Conservation (phyloP, 169 alveolate genomes). For the Toxoplasma gondii region DNA sequence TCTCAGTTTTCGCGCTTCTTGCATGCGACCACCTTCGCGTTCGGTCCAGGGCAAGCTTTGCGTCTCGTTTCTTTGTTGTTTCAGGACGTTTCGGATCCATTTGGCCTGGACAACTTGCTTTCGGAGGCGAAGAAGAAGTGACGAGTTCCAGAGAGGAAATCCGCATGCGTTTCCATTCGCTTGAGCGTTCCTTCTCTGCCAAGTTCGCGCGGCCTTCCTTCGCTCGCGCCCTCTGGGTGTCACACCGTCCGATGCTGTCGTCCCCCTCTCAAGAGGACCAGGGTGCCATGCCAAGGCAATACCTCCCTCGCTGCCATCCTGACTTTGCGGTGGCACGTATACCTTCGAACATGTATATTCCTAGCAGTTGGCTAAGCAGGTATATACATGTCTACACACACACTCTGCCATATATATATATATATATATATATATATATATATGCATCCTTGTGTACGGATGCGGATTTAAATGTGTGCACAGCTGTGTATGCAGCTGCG, state of each 20-base stretch:
- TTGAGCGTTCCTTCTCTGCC: background rate
- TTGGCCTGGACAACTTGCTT: conserved; percentile 86
- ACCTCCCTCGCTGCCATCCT: too few relatives aligned
- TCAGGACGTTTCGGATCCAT: conserved; percentile 88
- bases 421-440: background rate
- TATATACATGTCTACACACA: too few relatives aligned
- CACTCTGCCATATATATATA: conserved; percentile 14
- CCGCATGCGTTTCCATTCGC: background rate
- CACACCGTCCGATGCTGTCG: too few relatives aligned
- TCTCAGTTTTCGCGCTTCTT: background rate
- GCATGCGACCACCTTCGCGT: background rate
- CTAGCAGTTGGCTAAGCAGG: background rate
- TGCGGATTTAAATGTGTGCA: background rate
- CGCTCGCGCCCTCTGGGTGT: background rate
- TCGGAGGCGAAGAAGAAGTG: conserved; percentile 84
- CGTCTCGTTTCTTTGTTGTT: background rate
- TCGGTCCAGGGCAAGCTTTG: background rate
- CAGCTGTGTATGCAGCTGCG: too few relatives aligned
- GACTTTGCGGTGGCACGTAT: too few relatives aligned
- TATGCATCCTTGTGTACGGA: background rate
- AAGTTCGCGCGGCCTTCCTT: background rate
- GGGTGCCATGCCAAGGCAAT: too few relatives aligned
- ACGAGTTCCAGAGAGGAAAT: background rate
- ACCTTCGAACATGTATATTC: too few relatives aligned
- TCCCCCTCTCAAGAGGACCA: too few relatives aligned